Evolutionary conservation across 2,329 filamentous ascomycete species (phyloP).

Genomic region (Xylariaceae sp.): DNA sequence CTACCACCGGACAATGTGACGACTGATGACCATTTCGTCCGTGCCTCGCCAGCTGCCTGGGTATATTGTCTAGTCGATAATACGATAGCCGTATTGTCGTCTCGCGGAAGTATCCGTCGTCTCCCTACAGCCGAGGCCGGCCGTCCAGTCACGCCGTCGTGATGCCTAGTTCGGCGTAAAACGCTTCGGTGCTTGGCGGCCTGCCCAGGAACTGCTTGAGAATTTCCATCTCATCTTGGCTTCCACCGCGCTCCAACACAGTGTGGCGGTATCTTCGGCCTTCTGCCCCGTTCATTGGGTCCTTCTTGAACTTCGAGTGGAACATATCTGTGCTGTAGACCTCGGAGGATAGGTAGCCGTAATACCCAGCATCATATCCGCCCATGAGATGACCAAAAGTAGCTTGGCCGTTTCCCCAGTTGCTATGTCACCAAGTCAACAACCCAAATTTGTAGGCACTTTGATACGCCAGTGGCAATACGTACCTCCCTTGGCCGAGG

Average conservation of each 20-base stretch:
- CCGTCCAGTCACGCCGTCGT: slow-evolving; percentile 19
- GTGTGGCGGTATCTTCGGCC: slow-evolving; percentile 73
- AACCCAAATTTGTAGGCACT: not conserved
- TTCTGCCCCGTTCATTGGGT: slow-evolving; percentile 72
- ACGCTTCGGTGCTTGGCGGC: slow-evolving; percentile 71
- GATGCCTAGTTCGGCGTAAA: slow-evolving; percentile 71
- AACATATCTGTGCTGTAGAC: slow-evolving; percentile 88
- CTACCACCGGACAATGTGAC: no score
- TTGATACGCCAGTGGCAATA: slow-evolving; percentile 12
- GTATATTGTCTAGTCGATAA: not conserved
- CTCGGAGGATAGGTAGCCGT: slow-evolving; percentile 68
- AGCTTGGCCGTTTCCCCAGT: slow-evolving; percentile 73
- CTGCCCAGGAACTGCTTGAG: slow-evolving; percentile 74
- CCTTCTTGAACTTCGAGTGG: slow-evolving; percentile 69
- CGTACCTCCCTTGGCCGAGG: slow-evolving; percentile 53
- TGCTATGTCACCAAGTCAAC: slow-evolving; percentile 39
- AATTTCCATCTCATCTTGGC: slow-evolving; percentile 75
- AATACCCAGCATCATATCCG: slow-evolving; percentile 82
- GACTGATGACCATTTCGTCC: no score
- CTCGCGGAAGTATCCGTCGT: slow-evolving; percentile 7
- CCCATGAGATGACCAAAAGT: slow-evolving; percentile 80
- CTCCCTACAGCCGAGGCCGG: slow-evolving; percentile 11
- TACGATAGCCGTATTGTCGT: not conserved
- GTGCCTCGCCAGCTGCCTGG: no score
- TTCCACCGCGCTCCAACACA: slow-evolving; percentile 72